Conservation (phyloP, 495 filamentous ascomycete species). For the Penicillium daleae region DNA sequence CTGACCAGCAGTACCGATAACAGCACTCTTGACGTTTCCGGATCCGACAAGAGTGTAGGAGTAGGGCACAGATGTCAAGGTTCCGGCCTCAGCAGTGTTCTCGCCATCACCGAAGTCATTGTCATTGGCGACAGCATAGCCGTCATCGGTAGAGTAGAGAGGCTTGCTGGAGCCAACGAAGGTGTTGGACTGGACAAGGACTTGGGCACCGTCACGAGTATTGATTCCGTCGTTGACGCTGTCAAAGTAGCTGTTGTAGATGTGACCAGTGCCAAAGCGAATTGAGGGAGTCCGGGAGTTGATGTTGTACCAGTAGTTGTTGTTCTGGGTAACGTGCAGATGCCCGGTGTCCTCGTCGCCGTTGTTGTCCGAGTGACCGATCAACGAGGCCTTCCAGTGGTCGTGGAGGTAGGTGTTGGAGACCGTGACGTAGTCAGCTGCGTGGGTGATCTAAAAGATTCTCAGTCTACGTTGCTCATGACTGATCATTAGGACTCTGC, state of each 20-base stretch:
- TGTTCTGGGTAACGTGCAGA: constrained; percentile 62
- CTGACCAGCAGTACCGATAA: constrained; percentile 56
- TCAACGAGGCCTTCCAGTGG: constrained; percentile 67
- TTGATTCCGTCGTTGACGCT: constrained; percentile 63
- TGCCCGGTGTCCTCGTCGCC: constrained; percentile 53
- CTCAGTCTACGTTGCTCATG: not conserved
- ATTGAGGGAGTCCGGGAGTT: constrained; percentile 63
- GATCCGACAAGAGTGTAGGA: constrained; percentile 51
- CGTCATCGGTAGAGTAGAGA: constrained; percentile 60
- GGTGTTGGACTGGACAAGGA: constrained; percentile 63
- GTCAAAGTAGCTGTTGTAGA: constrained; percentile 54
- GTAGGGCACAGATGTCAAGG: constrained; percentile 55
- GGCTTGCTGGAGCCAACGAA: constrained; percentile 54
- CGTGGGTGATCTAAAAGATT: constrained; percentile 42
- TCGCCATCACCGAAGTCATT: constrained; percentile 57
- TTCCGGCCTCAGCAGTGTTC: constrained; percentile 53
- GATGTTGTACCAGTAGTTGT: constrained; percentile 66
- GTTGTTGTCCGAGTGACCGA: constrained; percentile 59
- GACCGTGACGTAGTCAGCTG: constrained; percentile 54
- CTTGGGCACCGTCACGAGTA: constrained; percentile 65
- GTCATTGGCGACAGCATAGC: constrained; percentile 54
- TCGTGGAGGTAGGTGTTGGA: constrained; percentile 58
- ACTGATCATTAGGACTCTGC: not conserved
- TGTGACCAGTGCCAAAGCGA: constrained; percentile 65
- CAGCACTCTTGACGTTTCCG: constrained; percentile 43